Percentiles rank a stretch among this genome's conserved stretches.
Conservation (phyloP, 169 alveolate species). For the Cryptosporidium muris region DNA sequence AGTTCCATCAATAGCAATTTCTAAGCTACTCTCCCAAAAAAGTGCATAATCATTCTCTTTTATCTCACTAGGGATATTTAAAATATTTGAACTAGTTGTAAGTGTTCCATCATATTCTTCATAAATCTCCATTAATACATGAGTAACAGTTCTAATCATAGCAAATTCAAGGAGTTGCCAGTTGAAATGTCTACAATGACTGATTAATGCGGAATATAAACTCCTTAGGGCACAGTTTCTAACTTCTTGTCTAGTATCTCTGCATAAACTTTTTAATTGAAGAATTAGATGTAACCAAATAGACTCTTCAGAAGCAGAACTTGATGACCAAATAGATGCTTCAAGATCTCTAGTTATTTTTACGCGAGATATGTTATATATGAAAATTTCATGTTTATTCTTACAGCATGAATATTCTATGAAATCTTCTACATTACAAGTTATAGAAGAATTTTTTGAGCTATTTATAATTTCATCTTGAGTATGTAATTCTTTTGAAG, state of each 20-base stretch:
- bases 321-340: constrained; percentile 6
- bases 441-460: no score
- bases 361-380: not conserved
- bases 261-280: constrained; percentile 51
- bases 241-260: constrained; percentile 52
- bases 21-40: constrained; percentile 39
- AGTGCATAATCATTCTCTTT: not conserved
- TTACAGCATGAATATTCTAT: no score
- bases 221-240: constrained; percentile 52
- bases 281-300: constrained; percentile 53
- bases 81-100: not conserved
- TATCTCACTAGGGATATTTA: not conserved
- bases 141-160: constrained; percentile 4
- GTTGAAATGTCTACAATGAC: constrained; percentile 23
- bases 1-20: constrained; percentile 52
- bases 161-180: constrained; percentile 2
- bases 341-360: not conserved
- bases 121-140: constrained; percentile 8
- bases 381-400: no score
- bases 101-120: not conserved
- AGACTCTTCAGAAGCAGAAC: constrained; percentile 8
- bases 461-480: no score
- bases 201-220: constrained; percentile 25
- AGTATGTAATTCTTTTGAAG: not conserved
- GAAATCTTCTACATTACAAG: no score